Percentiles rank a stretch among this genome's conserved stretches.
Conservation (phyloP, 2,329 filamentous ascomycete genomes). For the Trichoderma sp. region DNA sequence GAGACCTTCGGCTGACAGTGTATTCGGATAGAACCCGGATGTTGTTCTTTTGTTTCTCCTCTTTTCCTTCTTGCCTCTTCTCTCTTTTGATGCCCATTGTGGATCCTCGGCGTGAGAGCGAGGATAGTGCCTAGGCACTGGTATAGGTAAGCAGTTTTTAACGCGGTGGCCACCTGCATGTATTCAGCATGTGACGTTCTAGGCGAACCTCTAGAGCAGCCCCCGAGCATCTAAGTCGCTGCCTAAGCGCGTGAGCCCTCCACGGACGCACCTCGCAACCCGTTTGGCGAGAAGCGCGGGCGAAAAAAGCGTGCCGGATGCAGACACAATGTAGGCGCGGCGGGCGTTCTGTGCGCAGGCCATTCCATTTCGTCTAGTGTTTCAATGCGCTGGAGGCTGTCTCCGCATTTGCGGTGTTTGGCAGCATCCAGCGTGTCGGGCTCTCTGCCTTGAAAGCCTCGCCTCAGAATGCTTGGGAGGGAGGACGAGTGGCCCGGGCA, state of each 20-base stretch:
- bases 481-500: neutral
- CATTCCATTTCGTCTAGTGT: neutral
- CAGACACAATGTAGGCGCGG: neutral
- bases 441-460: neutral
- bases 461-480: neutral
- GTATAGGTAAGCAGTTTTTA: neutral
- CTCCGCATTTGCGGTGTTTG: neutral
- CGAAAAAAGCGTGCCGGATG: neutral
- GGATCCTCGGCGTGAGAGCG: neutral
- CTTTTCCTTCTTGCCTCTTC: neutral
- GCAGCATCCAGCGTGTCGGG: neutral
- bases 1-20: neutral
- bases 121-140: neutral
- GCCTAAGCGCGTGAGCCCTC: constrained; percentile 19
- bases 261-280: constrained; percentile 1
- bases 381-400: neutral
- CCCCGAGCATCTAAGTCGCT: constrained; percentile 6
- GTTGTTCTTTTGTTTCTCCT: neutral
- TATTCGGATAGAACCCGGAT: neutral
- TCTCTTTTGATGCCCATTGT: neutral
- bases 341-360: constrained; percentile 2
- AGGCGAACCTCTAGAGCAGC: neutral
- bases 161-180: neutral
- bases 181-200: neutral
- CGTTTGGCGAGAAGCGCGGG: constrained; percentile 3